These are phyloP conservation scores for Ascochyta fabae DNA, from an alignment of 2,329 filamentous ascomycete species.

Conservation along the genomic window DNA sequence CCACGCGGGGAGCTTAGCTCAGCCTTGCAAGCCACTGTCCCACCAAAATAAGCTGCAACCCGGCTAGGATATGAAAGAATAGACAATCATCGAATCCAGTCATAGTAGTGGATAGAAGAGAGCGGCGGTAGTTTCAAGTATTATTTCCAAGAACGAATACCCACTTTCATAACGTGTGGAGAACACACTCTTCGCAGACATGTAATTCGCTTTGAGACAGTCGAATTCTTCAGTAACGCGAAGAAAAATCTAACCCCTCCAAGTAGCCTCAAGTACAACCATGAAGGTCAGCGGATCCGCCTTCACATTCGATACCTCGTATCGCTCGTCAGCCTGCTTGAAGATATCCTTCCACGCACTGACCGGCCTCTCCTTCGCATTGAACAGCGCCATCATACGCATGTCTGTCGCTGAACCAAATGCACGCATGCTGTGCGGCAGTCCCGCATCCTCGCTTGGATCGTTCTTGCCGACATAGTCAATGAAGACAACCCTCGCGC, in stretches of 20 bases:
- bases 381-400: slow-evolving; percentile 59
- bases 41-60: no score
- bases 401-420: slow-evolving; percentile 53
- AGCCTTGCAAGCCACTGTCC: no score
- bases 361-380: slow-evolving; percentile 55
- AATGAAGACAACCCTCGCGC: slow-evolving; percentile 56
- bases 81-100: no score
- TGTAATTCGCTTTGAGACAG: no score
- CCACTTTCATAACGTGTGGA: no score
- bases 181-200: no score
- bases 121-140: no score
- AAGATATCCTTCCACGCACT: slow-evolving; percentile 58
- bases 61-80: no score
- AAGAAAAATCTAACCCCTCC: slow-evolving; percentile 18
- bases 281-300: slow-evolving; percentile 33
- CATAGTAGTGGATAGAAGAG: no score
- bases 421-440: slow-evolving; percentile 33
- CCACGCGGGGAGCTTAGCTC: no score
- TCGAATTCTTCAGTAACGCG: no score
- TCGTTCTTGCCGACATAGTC: slow-evolving; percentile 44
- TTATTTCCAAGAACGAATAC: no score
- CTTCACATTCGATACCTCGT: slow-evolving; percentile 46
- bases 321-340: slow-evolving; percentile 54
- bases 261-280: slow-evolving; percentile 39
- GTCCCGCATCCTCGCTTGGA: slow-evolving; percentile 16